Evolutionary conservation across 2,329 filamentous ascomycete species (phyloP).

Genomic region (Sphaceloma murrayae): DNA sequence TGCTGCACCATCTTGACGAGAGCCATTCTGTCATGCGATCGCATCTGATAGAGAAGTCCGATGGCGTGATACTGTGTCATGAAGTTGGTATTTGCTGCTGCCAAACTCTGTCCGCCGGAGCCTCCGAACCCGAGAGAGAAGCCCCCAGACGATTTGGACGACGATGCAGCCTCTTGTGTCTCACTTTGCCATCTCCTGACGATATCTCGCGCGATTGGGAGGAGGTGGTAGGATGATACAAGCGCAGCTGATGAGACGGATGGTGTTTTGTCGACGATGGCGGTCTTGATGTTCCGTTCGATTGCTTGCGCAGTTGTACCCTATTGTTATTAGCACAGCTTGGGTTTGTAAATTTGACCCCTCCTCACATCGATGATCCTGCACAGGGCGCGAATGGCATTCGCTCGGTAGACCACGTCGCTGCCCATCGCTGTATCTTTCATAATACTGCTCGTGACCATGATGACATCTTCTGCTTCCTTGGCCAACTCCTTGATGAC

Average conservation of each 20-base stretch:
- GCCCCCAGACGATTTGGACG: conserved; percentile 75
- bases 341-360: conserved; percentile 15
- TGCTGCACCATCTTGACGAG: conserved; percentile 99
- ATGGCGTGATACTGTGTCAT: conserved; percentile 99
- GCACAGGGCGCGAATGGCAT: conserved; percentile 90
- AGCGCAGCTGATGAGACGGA: conserved; percentile 93
- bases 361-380: conserved; percentile 82
- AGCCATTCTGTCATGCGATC: conserved; percentile 93
- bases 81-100: conserved; percentile 71
- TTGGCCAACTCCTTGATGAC: conserved; percentile 94
- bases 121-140: conserved; percentile 90
- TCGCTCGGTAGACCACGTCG: conserved; percentile 86
- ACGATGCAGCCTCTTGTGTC: conserved; percentile 90
- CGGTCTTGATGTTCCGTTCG: conserved; percentile 92
- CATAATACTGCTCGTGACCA: conserved; percentile 99
- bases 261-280: conserved; percentile 97
- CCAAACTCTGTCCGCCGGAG: conserved; percentile 62
- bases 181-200: conserved; percentile 97
- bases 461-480: conserved; percentile 97
- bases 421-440: conserved; percentile 96
- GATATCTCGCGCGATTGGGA: conserved; percentile 90
- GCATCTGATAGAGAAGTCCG: conserved; percentile 94
- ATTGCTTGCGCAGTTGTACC: conserved; percentile 85
- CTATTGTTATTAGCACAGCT: neutral
- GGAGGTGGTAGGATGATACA: conserved; percentile 93